Evolutionary conservation across 1,284 basidiomycete genomes (phyloP).

Genomic region (Cutaneotrichosporon sp.): DNA sequence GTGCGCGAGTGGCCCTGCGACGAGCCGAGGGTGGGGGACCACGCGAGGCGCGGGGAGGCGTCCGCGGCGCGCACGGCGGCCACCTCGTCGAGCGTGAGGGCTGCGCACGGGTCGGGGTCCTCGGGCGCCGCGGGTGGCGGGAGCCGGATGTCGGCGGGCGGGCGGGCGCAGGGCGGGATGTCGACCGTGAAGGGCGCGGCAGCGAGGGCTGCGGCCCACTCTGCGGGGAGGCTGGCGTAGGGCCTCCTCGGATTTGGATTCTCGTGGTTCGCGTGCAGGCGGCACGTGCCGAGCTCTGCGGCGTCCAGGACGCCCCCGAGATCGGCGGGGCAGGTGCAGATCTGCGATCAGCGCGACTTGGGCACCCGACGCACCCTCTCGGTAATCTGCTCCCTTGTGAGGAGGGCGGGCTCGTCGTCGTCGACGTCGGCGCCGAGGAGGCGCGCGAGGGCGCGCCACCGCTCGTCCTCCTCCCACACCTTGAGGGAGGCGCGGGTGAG

Average conservation of each 20-base stretch:
- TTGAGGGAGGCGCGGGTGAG: background rate
- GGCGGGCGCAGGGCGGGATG: background rate
- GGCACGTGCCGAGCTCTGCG: background rate
- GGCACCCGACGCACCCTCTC: background rate
- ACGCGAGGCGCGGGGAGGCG: background rate
- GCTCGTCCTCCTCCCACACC: constrained; percentile 1
- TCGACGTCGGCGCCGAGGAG: background rate
- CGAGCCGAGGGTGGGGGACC: background rate
- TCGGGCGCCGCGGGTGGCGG: background rate
- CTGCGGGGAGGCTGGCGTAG: background rate
- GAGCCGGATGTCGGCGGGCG: background rate
- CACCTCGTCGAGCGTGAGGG: background rate
- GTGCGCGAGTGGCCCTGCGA: background rate
- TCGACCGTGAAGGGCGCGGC: background rate
- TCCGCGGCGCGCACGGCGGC: background rate
- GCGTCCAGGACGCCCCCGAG: background rate
- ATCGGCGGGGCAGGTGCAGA: background rate
- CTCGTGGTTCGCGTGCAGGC: background rate
- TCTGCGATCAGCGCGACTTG: background rate
- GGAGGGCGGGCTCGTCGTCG: background rate
- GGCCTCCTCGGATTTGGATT: background rate
- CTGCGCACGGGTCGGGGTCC: background rate
- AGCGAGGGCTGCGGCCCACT: background rate
- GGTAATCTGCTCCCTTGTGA: background rate
- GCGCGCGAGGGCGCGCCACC: constrained; percentile 1